Conservation (phyloP, 2,329 filamentous ascomycete genomes). For the Incumbomyces delicatus region DNA sequence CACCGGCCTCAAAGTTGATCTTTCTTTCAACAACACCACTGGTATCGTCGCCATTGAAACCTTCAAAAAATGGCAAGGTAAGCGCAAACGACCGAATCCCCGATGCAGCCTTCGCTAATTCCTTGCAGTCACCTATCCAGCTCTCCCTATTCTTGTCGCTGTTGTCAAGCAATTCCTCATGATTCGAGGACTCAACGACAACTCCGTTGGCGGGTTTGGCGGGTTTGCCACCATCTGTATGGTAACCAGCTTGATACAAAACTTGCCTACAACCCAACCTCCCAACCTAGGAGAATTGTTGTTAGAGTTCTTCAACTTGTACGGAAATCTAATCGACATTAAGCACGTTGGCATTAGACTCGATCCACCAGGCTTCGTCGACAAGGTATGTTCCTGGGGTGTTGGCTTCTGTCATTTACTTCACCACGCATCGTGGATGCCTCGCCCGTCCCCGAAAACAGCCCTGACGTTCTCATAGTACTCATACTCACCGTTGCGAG, state of each 20-base stretch:
- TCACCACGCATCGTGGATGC: conserved; percentile 10
- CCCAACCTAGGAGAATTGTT: conserved; percentile 71
- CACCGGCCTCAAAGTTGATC: conserved; percentile 76
- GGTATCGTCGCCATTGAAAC: conserved; percentile 72
- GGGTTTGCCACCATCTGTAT: conserved; percentile 92
- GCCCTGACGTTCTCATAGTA: conserved; percentile 9
- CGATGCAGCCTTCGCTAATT: background rate
- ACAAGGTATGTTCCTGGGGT: conserved; percentile 50
- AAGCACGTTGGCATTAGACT: conserved; percentile 62
- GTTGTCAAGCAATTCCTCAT: conserved; percentile 86
- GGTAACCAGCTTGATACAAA: conserved; percentile 77
- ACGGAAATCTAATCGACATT: conserved; percentile 72
- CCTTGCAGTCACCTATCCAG: conserved; percentile 47
- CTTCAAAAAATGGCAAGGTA: conserved; percentile 66
- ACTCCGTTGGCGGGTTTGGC: conserved; percentile 80
- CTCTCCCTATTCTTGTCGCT: conserved; percentile 76
- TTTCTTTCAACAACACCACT: conserved; percentile 87
- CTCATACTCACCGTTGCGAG: conserved; percentile 23
- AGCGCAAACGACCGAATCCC: conserved; percentile 22
- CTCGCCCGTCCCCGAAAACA: conserved; percentile 5
- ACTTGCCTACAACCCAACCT: conserved; percentile 60
- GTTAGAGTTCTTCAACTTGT: conserved; percentile 80
- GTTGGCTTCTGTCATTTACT: background rate
- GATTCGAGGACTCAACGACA: conserved; percentile 86
- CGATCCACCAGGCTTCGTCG: conserved; percentile 61